Conservation (phyloP, 805 yeast species). For the Limtongia smithiae region DNA sequence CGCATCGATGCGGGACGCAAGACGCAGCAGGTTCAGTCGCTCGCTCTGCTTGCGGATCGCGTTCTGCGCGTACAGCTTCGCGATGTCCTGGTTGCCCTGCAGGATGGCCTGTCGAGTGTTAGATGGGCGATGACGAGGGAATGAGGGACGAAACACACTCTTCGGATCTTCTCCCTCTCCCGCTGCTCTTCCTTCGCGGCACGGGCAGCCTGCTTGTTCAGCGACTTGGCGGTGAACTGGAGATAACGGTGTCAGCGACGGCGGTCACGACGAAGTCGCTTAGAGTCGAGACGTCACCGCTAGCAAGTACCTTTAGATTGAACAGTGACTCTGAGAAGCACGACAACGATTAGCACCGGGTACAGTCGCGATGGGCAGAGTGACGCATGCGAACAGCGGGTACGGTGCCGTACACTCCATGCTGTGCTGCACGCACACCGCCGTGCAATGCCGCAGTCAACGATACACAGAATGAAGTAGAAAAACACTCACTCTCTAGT, state of each 20-base stretch:
- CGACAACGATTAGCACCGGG: too few species aligned
- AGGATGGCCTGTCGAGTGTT: slow-evolving; percentile 51
- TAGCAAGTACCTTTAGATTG: slow-evolving; percentile 49
- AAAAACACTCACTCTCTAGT: slow-evolving; percentile 41
- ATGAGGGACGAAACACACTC: slow-evolving; percentile 37
- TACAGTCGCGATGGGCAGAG: too few species aligned
- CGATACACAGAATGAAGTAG: too few species aligned
- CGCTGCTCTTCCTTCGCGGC: slow-evolving; percentile 86
- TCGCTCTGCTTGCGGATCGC: slow-evolving; percentile 91
- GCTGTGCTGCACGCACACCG: too few species aligned
- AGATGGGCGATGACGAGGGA: not conserved
- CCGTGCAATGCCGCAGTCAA: too few species aligned
- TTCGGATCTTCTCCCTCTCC: slow-evolving; percentile 85
- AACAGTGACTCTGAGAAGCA: slow-evolving; percentile 62
- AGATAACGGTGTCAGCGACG: too few species aligned
- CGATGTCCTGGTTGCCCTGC: slow-evolving; percentile 87
- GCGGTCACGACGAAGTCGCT: too few species aligned
- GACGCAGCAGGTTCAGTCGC: slow-evolving; percentile 69
- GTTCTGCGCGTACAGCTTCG: slow-evolving; percentile 89
- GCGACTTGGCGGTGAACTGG: slow-evolving; percentile 87
- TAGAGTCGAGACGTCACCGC: too few species aligned
- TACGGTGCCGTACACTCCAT: too few species aligned
- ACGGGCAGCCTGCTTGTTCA: slow-evolving; percentile 81
- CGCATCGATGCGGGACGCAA: slow-evolving; percentile 89
- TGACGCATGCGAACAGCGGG: too few species aligned